Evolutionary conservation across 2,329 filamentous ascomycete species (phyloP).

Genomic region (Eutypella sp.): DNA sequence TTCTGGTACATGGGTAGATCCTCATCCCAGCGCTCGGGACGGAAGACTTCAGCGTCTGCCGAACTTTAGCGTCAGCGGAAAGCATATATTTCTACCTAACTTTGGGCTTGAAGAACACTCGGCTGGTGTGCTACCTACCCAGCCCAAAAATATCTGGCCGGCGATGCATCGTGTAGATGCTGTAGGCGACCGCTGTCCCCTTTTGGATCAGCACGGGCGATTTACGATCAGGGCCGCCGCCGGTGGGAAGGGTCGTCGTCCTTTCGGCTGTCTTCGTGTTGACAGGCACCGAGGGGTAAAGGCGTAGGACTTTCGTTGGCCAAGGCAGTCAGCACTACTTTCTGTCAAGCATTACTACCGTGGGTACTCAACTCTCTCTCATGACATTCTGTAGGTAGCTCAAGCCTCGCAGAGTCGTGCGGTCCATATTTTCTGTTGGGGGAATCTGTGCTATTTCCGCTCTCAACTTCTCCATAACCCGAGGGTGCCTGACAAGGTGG

Average conservation of each 20-base stretch:
- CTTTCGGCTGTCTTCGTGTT: slow-evolving; percentile 15
- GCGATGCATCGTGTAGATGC: slow-evolving; percentile 40
- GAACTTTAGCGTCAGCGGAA: background rate
- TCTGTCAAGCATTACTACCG: background rate
- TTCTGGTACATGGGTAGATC: slow-evolving; percentile 14
- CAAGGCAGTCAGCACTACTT: too few relatives aligned
- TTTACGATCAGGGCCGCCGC: slow-evolving; percentile 18
- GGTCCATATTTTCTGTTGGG: slow-evolving; percentile 8
- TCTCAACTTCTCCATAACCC: slow-evolving; percentile 15
- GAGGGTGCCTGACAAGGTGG: slow-evolving; percentile 17
- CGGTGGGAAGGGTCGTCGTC: slow-evolving; percentile 18
- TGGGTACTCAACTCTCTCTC: slow-evolving; percentile 17
- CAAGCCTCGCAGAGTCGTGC: slow-evolving; percentile 13
- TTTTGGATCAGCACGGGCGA: slow-evolving; percentile 23
- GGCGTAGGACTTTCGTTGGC: slow-evolving; percentile 13
- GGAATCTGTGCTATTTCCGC: slow-evolving; percentile 13
- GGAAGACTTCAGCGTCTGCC: slow-evolving; percentile 34
- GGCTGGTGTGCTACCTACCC: too few relatives aligned
- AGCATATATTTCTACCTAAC: too few relatives aligned
- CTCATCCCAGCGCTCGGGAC: slow-evolving; percentile 40
- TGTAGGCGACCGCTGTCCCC: slow-evolving; percentile 35
- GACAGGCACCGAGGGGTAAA: slow-evolving; percentile 21
- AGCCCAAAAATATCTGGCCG: slow-evolving; percentile 32
- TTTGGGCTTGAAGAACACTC: background rate
- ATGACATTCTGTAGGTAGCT: slow-evolving; percentile 18